phyloP scores from a whole-genome alignment of 202 grass and related monocot genomes.

The Dendrocalamus latiflorus region DNA sequence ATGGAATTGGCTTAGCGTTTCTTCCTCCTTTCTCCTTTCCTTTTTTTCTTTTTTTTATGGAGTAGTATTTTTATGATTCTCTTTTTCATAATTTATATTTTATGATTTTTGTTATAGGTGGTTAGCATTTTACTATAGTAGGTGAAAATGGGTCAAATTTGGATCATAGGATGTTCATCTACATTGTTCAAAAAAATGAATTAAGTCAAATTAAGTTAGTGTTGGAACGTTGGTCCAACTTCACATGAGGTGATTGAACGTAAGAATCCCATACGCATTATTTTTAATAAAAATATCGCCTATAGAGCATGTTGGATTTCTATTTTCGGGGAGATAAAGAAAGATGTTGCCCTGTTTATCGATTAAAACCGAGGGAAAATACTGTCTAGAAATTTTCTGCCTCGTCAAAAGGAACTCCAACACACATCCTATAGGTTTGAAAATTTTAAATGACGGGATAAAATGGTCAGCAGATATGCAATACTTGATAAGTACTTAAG shows the following conservation, averaged over 20 bases:
- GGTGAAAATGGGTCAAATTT: not conserved
- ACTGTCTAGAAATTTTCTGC: too few species aligned
- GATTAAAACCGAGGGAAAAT: not conserved
- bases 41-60: not conserved
- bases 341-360: not conserved
- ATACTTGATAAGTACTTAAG: too few species aligned
- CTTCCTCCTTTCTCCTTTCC: not conserved
- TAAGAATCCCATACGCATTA: not conserved
- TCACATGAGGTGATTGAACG: not conserved
- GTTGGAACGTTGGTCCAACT: not conserved
- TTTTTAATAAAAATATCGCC: not conserved
- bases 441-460: too few species aligned
- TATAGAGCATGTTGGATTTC: not conserved
- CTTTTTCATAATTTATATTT: not conserved
- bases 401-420: not conserved
- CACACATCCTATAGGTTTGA: too few species aligned
- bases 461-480: too few species aligned
- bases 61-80: not conserved
- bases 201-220: not conserved
- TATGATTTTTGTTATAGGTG: not conserved
- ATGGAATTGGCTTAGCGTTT: constrained; percentile 34
- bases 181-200: not conserved
- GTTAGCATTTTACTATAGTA: not conserved
- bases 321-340: not conserved
- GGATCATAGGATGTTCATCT: not conserved